Conservation (phyloP, 2,329 filamentous ascomycete species). For the Fusarium sp. region DNA sequence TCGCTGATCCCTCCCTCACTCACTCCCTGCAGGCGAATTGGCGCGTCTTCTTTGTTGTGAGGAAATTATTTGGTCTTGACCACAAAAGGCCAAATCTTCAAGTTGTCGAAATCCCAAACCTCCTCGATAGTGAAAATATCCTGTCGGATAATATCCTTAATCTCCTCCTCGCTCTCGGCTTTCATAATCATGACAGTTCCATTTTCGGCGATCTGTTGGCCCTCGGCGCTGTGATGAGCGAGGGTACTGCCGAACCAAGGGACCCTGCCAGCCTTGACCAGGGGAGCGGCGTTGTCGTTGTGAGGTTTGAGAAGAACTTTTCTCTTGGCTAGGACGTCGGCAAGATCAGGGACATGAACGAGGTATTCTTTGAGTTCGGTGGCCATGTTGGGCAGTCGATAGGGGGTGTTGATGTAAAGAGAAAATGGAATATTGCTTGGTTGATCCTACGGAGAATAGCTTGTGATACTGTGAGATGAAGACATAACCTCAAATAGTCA, state of each 20-base stretch:
- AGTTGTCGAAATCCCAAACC: not conserved
- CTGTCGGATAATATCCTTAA: not conserved
- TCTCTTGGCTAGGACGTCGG: not conserved
- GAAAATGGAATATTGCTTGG: not conserved
- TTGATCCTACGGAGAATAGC: not conserved
- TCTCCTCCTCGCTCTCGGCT: not conserved
- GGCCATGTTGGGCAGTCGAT: not conserved
- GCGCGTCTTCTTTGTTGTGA: not conserved
- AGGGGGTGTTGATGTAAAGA: not conserved
- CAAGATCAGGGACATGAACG: not conserved
- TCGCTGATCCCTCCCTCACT: no score
- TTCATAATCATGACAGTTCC: constrained; percentile 3
- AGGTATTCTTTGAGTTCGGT: not conserved
- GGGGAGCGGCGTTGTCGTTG: not conserved
- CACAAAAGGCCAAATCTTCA: not conserved
- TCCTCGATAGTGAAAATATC: constrained; percentile 1
- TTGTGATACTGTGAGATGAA: not conserved
- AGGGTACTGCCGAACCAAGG: constrained; percentile 1
- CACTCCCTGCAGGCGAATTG: not conserved
- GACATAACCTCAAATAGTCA: no score
- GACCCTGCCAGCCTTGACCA: not conserved
- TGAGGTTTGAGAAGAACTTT: not conserved
- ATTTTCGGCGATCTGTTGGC: not conserved
- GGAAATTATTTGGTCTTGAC: not conserved
- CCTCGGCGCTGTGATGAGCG: not conserved